Evolutionary conservation across 2,329 filamentous ascomycete species (phyloP).

Genomic region (Sphaceloma murrayae): DNA sequence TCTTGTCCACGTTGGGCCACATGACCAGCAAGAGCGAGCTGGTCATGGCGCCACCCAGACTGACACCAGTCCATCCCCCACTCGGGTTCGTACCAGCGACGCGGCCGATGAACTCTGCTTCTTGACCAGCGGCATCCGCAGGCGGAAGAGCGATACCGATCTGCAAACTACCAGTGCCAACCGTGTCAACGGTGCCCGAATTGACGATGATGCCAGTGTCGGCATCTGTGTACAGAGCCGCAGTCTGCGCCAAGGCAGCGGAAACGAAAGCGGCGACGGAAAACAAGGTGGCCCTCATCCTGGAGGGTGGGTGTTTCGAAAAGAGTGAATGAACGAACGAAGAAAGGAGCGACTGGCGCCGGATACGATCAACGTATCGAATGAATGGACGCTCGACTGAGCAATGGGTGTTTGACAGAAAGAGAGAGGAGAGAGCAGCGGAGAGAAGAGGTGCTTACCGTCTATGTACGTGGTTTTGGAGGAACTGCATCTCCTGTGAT

Average conservation of each 20-base stretch:
- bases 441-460: neutral
- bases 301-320: constrained; percentile 16
- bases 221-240: constrained; percentile 23
- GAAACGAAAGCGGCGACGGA: constrained; percentile 21
- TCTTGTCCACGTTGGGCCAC: constrained; percentile 45
- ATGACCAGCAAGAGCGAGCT: constrained; percentile 49
- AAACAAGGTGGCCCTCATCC: constrained; percentile 24
- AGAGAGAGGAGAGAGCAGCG: neutral
- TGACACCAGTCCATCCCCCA: constrained; percentile 51
- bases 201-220: constrained; percentile 47
- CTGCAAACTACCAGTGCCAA: constrained; percentile 34
- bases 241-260: constrained; percentile 22
- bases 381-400: constrained; percentile 14
- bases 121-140: constrained; percentile 32
- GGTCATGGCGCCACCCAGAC: constrained; percentile 49
- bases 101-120: constrained; percentile 51
- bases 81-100: constrained; percentile 39
- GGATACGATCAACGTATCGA: constrained; percentile 12
- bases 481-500: neutral
- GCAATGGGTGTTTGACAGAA: constrained; percentile 3
- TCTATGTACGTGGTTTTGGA: neutral
- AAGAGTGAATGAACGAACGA: constrained; percentile 13
- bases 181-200: constrained; percentile 38
- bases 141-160: constrained; percentile 15
- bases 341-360: constrained; percentile 8